Evolutionary conservation across 768 basidiomycete species (phyloP).

Genomic region (Dentipellis sp.): DNA sequence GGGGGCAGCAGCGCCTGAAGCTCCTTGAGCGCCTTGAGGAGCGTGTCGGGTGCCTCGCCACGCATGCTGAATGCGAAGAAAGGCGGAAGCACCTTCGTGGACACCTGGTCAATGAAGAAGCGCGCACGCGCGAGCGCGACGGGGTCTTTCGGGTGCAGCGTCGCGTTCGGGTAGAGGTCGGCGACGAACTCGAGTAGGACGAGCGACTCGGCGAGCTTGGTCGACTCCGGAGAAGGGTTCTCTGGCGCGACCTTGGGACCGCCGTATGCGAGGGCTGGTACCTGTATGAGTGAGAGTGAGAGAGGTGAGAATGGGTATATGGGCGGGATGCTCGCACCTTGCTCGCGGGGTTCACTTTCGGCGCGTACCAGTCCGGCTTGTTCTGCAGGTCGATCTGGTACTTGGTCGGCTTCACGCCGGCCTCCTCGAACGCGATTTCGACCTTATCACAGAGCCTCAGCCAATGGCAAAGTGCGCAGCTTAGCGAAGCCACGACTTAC

Average conservation of each 20-base stretch:
- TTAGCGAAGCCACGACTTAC: slow-evolving; percentile 19
- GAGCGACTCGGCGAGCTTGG: slow-evolving; percentile 50
- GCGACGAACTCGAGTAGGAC: too few species aligned
- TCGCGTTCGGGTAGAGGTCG: slow-evolving; percentile 34
- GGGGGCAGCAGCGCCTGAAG: slow-evolving; percentile 40
- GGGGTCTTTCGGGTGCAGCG: slow-evolving; percentile 42
- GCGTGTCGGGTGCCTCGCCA: slow-evolving; percentile 25
- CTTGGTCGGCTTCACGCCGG: slow-evolving; percentile 34
- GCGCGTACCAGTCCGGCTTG: slow-evolving; percentile 61
- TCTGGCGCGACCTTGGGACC: slow-evolving; percentile 45
- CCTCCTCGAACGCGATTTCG: slow-evolving; percentile 49
- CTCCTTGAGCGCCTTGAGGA: slow-evolving; percentile 34
- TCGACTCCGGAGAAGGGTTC: slow-evolving; percentile 42
- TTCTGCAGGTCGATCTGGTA: slow-evolving; percentile 48
- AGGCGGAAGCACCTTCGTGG: slow-evolving; percentile 30
- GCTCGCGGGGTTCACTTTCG: slow-evolving; percentile 49
- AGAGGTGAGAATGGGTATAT: too few species aligned
- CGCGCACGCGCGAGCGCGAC: slow-evolving; percentile 44
- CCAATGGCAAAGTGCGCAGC: background rate
- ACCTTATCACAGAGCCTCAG: too few species aligned
- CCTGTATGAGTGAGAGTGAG: slow-evolving; percentile 20
- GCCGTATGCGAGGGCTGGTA: slow-evolving; percentile 52
- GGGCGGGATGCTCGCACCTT: slow-evolving; percentile 31
- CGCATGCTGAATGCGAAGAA: slow-evolving; percentile 25
- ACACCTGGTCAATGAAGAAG: slow-evolving; percentile 46